These are phyloP conservation scores for Trapa bicornis DNA, from an alignment of 345 rosid genomes.

Conservation along the genomic window DNA sequence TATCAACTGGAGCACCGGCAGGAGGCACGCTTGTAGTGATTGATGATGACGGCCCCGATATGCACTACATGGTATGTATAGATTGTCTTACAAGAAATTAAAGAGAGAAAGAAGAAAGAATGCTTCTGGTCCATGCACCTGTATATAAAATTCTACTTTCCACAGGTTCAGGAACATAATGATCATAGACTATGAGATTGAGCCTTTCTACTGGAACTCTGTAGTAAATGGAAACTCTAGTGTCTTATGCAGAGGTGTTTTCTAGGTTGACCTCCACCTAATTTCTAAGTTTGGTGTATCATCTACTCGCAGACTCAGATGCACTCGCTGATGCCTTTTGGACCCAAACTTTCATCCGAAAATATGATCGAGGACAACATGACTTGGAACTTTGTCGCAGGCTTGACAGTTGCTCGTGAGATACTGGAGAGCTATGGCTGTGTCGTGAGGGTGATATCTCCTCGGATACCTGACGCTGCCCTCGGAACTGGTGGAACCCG, in stretches of 20 bases:
- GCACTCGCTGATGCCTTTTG: constrained; percentile 80
- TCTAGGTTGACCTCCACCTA: neutral
- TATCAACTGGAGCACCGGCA: constrained; percentile 63
- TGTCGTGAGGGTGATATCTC: constrained; percentile 72
- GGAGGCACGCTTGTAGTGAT: constrained; percentile 70
- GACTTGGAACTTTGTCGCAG: constrained; percentile 96
- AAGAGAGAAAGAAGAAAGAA: too few species aligned
- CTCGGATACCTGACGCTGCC: constrained; percentile 49
- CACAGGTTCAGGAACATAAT: neutral
- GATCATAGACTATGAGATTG: neutral
- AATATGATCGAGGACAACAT: constrained; percentile 92
- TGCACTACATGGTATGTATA: constrained; percentile 75
- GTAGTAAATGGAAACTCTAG: neutral
- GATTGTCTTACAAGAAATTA: neutral
- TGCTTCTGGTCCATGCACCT: too few species aligned
- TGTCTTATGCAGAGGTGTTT: neutral
- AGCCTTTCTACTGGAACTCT: neutral
- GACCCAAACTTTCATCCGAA: constrained; percentile 50
- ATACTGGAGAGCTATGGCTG: constrained; percentile 85
- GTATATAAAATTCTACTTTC: too few species aligned
- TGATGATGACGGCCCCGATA: constrained; percentile 89
- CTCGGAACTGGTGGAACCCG: constrained; percentile 79
- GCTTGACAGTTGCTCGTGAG: constrained; percentile 80
- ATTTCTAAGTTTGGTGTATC: neutral
- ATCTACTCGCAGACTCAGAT: constrained; percentile 63